Evolutionary conservation across 2,329 filamentous ascomycete genomes (phyloP).

Genomic region (Paraphaeosphaeria minitans): DNA sequence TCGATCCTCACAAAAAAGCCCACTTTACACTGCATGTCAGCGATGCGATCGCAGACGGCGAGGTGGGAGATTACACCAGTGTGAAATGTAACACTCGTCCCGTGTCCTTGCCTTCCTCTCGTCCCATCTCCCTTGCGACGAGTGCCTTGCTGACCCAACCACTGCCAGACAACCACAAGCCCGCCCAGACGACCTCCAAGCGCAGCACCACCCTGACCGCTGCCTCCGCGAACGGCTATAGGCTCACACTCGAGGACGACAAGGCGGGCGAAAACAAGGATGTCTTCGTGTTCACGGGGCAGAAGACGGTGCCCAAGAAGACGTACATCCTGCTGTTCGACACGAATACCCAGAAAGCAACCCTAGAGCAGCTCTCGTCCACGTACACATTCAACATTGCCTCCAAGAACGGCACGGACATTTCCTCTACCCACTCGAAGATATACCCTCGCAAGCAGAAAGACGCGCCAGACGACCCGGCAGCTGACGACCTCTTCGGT

Average conservation of each 20-base stretch:
- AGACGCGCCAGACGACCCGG: conserved; percentile 30
- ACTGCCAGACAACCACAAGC: conserved; percentile 53
- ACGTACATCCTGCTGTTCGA: conserved; percentile 72
- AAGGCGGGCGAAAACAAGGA: conserved; percentile 33
- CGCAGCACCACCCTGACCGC: conserved; percentile 36
- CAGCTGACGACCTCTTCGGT: conserved; percentile 37
- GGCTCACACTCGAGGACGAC: conserved; percentile 36
- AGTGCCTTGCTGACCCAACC: conserved; percentile 18
- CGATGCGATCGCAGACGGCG: conserved; percentile 37
- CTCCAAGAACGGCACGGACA: conserved; percentile 67
- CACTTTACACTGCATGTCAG: conserved; percentile 46
- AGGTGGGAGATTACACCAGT: conserved; percentile 31
- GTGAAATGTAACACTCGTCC: conserved; percentile 39
- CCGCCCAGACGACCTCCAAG: conserved; percentile 37
- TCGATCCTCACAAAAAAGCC: conserved; percentile 48
- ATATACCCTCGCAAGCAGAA: conserved; percentile 52
- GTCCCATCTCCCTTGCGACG: conserved; percentile 12
- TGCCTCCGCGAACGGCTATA: conserved; percentile 31
- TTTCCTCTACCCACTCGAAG: conserved; percentile 71
- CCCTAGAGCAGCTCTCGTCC: conserved; percentile 81
- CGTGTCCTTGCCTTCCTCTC: conserved; percentile 1
- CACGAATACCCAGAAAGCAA: conserved; percentile 72
- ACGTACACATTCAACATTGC: conserved; percentile 86
- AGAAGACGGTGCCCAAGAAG: conserved; percentile 38
- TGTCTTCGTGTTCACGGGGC: conserved; percentile 49